phyloP scores from a whole-genome alignment of 2,329 filamentous ascomycete species.

The Didymella exigua region DNA sequence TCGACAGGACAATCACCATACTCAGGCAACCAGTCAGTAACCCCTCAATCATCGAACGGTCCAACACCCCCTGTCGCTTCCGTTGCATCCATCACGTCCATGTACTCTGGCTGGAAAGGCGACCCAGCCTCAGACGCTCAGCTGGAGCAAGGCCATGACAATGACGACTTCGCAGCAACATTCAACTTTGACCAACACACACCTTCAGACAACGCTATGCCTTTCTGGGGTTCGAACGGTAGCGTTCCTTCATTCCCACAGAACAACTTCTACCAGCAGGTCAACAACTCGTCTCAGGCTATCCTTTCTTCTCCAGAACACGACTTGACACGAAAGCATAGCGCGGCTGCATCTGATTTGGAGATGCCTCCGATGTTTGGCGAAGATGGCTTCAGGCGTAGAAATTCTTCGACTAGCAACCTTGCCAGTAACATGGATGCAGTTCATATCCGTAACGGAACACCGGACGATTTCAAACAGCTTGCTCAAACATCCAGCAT shows the following conservation, averaged over 20 bases:
- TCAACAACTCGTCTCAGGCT: constrained; percentile 45
- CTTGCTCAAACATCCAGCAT: constrained; percentile 49
- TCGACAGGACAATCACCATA: constrained; percentile 46
- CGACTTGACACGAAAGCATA: constrained; percentile 35
- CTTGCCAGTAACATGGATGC: constrained; percentile 48
- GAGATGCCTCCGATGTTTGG: constrained; percentile 38
- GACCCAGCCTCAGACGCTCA: constrained; percentile 30
- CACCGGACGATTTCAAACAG: constrained; percentile 46
- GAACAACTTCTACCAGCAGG: constrained; percentile 44
- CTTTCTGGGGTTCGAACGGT: constrained; percentile 36
- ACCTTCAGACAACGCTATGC: constrained; percentile 39
- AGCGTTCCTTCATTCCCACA: constrained; percentile 33
- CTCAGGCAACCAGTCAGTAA: constrained; percentile 41
- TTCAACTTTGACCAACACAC: constrained; percentile 41
- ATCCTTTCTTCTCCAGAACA: constrained; percentile 44
- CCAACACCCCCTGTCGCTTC: constrained; percentile 44
- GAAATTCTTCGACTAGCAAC: constrained; percentile 49
- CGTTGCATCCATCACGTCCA: constrained; percentile 44
- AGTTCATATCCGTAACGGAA: constrained; percentile 45
- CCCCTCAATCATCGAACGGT: constrained; percentile 41
- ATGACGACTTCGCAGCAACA: constrained; percentile 38
- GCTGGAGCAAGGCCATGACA: constrained; percentile 32
- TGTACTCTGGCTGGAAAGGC: constrained; percentile 47
- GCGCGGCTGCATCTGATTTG: constrained; percentile 40
- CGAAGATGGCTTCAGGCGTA: constrained; percentile 41